Evolutionary conservation across 1,139 yeast species (phyloP).

Genomic region (Geotrichum phurueaensis): DNA sequence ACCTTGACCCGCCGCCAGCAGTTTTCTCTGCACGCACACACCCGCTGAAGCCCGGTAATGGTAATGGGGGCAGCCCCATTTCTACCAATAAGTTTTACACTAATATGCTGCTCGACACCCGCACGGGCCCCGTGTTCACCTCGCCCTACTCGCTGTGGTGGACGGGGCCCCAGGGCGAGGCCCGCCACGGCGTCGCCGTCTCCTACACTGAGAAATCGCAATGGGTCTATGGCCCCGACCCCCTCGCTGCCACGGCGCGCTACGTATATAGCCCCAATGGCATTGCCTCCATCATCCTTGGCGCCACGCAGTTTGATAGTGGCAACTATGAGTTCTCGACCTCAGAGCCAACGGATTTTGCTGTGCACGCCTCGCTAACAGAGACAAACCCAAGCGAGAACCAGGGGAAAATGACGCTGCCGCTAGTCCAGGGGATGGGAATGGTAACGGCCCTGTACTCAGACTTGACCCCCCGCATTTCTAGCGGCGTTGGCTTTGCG

Average conservation of each 20-base stretch:
- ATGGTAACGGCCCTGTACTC: constrained; percentile 59
- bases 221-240: constrained; percentile 60
- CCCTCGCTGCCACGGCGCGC: constrained; percentile 29
- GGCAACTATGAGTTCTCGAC: constrained; percentile 27
- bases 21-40: constrained; percentile 5
- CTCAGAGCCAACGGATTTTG: constrained; percentile 37
- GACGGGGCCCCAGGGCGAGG: background rate
- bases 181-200: constrained; percentile 55
- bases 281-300: constrained; percentile 34
- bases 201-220: constrained; percentile 55
- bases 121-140: constrained; percentile 36
- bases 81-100: constrained; percentile 82
- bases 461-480: constrained; percentile 46
- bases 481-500: constrained; percentile 49
- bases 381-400: constrained; percentile 38
- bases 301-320: constrained; percentile 30
- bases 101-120: constrained; percentile 56
- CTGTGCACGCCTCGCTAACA: constrained; percentile 51
- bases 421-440: constrained; percentile 71
- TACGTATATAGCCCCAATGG: constrained; percentile 38
- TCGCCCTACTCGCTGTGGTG: constrained; percentile 10
- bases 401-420: constrained; percentile 30
- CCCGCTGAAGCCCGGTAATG: constrained; percentile 9
- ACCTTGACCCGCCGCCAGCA: constrained; percentile 2
- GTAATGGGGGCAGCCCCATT: constrained; percentile 40